phyloP scores from a whole-genome alignment of 805 yeast species.

The Barnettozyma californica region DNA sequence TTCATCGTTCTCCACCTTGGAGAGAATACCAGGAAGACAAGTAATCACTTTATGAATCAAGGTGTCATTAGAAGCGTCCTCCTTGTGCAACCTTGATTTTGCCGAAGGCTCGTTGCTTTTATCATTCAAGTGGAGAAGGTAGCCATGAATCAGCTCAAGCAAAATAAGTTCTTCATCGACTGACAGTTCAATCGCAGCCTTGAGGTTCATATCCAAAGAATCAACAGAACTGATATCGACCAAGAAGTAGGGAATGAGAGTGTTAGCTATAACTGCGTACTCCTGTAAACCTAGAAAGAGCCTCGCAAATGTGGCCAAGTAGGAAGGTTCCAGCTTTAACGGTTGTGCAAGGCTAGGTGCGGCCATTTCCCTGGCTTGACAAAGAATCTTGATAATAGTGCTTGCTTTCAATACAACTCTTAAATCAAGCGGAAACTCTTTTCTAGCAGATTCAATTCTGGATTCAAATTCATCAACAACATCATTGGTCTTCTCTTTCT shows the following conservation, averaged over 20 bases:
- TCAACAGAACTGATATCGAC: slow-evolving; percentile 39
- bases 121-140: slow-evolving; percentile 16
- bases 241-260: slow-evolving; percentile 35
- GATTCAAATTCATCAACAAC: slow-evolving; percentile 31
- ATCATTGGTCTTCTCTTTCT: slow-evolving; percentile 34
- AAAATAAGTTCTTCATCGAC: slow-evolving; percentile 25
- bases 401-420: slow-evolving; percentile 26
- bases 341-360: slow-evolving; percentile 3
- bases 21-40: slow-evolving; percentile 9
- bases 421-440: slow-evolving; percentile 24
- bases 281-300: slow-evolving; percentile 25
- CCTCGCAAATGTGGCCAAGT: slow-evolving; percentile 26
- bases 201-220: slow-evolving; percentile 28
- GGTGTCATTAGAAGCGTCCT: slow-evolving; percentile 11
- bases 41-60: slow-evolving; percentile 12
- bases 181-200: slow-evolving; percentile 26
- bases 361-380: slow-evolving; percentile 23
- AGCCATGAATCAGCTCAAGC: slow-evolving; percentile 38
- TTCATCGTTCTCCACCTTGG: slow-evolving; percentile 12
- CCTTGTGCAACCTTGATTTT: slow-evolving; percentile 8
- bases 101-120: slow-evolving; percentile 3
- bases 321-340: slow-evolving; percentile 7
- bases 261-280: slow-evolving; percentile 29
- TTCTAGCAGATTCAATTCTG: slow-evolving; percentile 26
- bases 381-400: slow-evolving; percentile 24